These are phyloP conservation scores for Ustilago lituana DNA, from an alignment of 1,284 basidiomycete species.

Conservation along the genomic window DNA sequence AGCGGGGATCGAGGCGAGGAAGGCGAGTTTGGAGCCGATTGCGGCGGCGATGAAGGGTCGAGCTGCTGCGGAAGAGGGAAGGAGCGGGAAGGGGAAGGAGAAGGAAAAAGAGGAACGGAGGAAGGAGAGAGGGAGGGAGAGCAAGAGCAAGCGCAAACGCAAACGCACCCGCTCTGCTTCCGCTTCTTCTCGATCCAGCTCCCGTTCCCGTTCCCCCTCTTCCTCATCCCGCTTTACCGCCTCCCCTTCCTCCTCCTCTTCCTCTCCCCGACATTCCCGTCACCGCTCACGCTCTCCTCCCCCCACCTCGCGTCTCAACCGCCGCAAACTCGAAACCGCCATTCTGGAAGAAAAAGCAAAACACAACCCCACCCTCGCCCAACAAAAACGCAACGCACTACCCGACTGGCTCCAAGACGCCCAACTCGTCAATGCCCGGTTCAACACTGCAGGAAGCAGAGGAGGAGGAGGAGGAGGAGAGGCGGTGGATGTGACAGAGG, in stretches of 20 bases:
- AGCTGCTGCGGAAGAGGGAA: neutral
- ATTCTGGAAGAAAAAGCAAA: slow-evolving; percentile 41
- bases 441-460: no score
- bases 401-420: slow-evolving; percentile 58
- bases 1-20: slow-evolving; percentile 82
- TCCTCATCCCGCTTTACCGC: no score
- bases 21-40: slow-evolving; percentile 69
- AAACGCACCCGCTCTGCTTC: slow-evolving; percentile 2
- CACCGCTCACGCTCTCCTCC: no score
- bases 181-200: neutral
- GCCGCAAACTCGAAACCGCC: slow-evolving; percentile 25
- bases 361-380: slow-evolving; percentile 21
- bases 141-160: slow-evolving; percentile 1
- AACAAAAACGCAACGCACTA: slow-evolving; percentile 11
- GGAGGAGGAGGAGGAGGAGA: no score
- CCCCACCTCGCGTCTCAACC: slow-evolving; percentile 27
- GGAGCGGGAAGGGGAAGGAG: neutral
- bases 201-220: neutral
- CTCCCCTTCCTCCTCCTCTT: no score
- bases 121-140: neutral
- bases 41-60: no score
- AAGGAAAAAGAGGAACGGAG: neutral
- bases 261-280: no score
- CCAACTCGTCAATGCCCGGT: slow-evolving; percentile 36
- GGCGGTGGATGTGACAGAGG: slow-evolving; percentile 84